phyloP scores from a whole-genome alignment of 2,329 filamentous ascomycete species.

The Bisporella sp. region DNA sequence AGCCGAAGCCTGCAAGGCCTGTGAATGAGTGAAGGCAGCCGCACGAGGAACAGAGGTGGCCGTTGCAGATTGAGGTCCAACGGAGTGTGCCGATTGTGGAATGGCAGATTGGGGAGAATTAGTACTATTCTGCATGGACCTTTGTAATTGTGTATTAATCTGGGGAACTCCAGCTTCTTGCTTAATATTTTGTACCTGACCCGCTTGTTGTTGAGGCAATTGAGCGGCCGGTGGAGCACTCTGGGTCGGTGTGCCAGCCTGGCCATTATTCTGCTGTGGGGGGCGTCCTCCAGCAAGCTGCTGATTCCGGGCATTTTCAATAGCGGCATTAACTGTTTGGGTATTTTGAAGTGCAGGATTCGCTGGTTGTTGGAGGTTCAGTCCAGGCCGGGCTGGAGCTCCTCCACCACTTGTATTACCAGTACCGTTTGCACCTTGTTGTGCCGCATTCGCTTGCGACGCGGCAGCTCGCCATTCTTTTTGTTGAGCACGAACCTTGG shows the following conservation, averaged over 20 bases:
- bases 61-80: conserved; percentile 18
- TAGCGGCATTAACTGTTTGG: conserved; percentile 28
- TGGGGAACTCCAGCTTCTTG: conserved; percentile 18
- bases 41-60: conserved; percentile 13
- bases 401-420: conserved; percentile 10
- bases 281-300: conserved; percentile 23
- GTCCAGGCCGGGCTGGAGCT: conserved; percentile 20
- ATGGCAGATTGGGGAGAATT: conserved; percentile 26
- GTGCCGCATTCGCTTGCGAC: conserved; percentile 17
- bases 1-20: conserved; percentile 25
- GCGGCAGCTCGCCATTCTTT: conserved; percentile 18
- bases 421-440: conserved; percentile 11
- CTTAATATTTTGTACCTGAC: conserved; percentile 19
- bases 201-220: conserved; percentile 11
- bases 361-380: conserved; percentile 21
- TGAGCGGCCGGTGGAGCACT: conserved; percentile 12
- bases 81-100: conserved; percentile 24
- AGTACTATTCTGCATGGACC: conserved; percentile 16
- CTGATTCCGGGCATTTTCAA: conserved; percentile 27
- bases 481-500: conserved; percentile 36
- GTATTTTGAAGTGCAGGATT: conserved; percentile 25
- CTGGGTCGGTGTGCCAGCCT: conserved; percentile 13
- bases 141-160: conserved; percentile 22
- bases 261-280: conserved; percentile 17
- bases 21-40: conserved; percentile 24